phyloP scores from a whole-genome alignment of 305 asterid species.

The Fraxinus floribunda region DNA sequence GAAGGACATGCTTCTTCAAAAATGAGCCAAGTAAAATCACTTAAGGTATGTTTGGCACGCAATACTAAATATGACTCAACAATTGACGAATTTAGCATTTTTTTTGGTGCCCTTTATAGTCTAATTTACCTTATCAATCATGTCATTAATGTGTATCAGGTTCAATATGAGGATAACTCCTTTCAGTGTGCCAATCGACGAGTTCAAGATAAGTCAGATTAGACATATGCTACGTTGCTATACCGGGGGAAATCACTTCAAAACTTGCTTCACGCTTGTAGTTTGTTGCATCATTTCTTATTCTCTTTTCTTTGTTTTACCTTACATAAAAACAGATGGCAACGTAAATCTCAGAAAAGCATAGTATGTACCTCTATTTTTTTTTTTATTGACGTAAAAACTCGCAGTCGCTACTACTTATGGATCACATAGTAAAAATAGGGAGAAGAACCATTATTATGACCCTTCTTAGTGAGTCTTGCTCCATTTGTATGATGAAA shows the following conservation, averaged over 20 bases:
- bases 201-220: not conserved
- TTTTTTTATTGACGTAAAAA: no score
- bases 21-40: conserved; percentile 18
- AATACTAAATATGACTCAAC: not conserved
- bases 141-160: not conserved
- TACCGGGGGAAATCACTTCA: not conserved
- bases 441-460: not conserved
- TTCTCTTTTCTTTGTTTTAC: not conserved
- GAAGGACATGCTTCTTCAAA: conserved; percentile 52
- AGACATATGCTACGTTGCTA: not conserved
- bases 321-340: not conserved
- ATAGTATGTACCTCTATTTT: not conserved
- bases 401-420: not conserved
- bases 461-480: not conserved
- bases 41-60: not conserved
- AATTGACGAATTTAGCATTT: not conserved
- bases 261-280: not conserved
- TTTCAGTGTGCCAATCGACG: not conserved
- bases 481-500: not conserved
- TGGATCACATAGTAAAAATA: not conserved
- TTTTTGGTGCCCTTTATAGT: not conserved
- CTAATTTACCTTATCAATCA: not conserved
- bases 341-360: not conserved
- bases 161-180: not conserved
- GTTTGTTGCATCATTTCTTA: not conserved